Conservation (phyloP, 2,329 filamentous ascomycete species). For the Trichoderma sp. region DNA sequence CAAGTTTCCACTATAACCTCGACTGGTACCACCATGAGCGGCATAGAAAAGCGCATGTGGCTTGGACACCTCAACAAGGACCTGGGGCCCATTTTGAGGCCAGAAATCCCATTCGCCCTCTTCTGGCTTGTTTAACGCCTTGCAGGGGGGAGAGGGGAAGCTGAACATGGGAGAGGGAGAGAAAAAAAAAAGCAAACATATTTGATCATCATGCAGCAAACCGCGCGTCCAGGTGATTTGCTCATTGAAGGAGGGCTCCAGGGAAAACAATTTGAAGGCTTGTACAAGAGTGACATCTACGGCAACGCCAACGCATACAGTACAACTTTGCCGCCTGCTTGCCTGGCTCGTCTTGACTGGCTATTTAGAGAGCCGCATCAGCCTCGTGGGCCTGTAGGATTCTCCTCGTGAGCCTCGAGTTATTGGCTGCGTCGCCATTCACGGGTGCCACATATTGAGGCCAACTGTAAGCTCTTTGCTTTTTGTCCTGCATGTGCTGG, state of each 20-base stretch:
- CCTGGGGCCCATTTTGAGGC: background rate
- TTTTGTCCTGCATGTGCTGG: background rate
- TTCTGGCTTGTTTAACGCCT: background rate
- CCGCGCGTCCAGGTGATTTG: background rate
- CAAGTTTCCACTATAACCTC: background rate
- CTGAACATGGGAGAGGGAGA: background rate
- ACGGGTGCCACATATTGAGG: background rate
- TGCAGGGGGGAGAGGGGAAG: background rate
- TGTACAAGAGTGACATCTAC: background rate
- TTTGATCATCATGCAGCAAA: background rate
- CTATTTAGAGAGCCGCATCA: background rate
- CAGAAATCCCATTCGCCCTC: conserved; percentile 4
- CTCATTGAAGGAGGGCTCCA: background rate
- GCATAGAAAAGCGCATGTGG: background rate
- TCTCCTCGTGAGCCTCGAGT: background rate
- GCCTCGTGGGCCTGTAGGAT: background rate
- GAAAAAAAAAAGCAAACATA: background rate
- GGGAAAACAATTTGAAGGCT: background rate
- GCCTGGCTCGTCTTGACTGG: background rate
- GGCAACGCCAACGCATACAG: background rate
- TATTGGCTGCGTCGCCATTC: background rate
- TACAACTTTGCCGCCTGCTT: background rate
- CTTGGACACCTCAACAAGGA: background rate
- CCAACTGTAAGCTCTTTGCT: background rate
- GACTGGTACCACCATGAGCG: conserved; percentile 5